phyloP scores from a whole-genome alignment of 208 protist species.

The Trypanosoma avium region DNA sequence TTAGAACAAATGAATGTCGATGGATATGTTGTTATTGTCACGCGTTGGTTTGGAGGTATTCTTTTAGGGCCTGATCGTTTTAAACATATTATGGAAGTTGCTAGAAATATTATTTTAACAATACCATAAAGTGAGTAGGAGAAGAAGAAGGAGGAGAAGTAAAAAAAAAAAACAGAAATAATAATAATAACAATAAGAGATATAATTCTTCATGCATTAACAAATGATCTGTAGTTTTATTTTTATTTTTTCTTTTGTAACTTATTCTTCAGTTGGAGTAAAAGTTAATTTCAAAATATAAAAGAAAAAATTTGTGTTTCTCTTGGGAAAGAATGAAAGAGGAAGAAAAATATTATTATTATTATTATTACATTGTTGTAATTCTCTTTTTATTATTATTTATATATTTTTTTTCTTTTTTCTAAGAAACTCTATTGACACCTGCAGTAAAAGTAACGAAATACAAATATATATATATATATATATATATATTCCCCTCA shows the following conservation, averaged over 20 bases:
- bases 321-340: constrained; percentile 7
- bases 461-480: background rate
- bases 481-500: too few species aligned
- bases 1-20: constrained; percentile 81
- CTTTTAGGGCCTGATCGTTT: constrained; percentile 94
- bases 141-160: background rate
- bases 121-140: constrained; percentile 54
- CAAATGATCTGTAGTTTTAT: too few species aligned
- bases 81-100: constrained; percentile 91
- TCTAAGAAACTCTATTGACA: constrained; percentile 1
- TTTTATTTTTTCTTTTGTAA: constrained; percentile 8
- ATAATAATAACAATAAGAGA: background rate
- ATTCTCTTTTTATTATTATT: constrained; percentile 5
- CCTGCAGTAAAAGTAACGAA: background rate
- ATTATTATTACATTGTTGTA: constrained; percentile 12
- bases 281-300: too few species aligned
- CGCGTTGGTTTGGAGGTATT: constrained; percentile 96
- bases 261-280: too few species aligned
- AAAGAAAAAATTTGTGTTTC: background rate
- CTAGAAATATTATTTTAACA: constrained; percentile 59
- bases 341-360: constrained; percentile 4
- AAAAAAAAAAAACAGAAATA: constrained; percentile 9
- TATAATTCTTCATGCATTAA: too few species aligned
- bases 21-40: constrained; percentile 90
- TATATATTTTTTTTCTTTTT: constrained; percentile 17